Conservation (phyloP, 129 eudicot species). For the Heracleum sosnowskyi region DNA sequence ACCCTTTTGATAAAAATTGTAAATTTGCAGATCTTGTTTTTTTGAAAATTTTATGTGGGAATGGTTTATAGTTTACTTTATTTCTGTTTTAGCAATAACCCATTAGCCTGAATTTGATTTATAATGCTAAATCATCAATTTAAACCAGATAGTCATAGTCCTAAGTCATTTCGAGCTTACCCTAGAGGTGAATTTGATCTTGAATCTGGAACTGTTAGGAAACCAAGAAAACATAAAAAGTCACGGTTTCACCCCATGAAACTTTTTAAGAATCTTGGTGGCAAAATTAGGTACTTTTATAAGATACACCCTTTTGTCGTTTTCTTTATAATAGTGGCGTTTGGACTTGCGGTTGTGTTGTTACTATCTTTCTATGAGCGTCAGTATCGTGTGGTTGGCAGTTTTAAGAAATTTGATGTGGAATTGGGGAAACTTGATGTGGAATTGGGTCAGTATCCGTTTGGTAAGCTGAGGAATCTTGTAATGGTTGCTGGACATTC, state of each 20-base stretch:
- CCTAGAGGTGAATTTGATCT: slow-evolving; percentile 83
- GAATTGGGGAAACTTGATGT: slow-evolving; percentile 19
- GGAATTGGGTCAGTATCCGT: slow-evolving; percentile 38
- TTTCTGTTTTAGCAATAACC: neutral
- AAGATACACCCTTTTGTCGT: slow-evolving; percentile 60
- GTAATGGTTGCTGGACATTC: slow-evolving; percentile 99
- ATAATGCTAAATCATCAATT: slow-evolving; percentile 62
- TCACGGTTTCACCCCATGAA: slow-evolving; percentile 32
- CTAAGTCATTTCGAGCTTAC: slow-evolving; percentile 77
- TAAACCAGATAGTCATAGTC: slow-evolving; percentile 58
- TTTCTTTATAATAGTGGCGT: slow-evolving; percentile 40
- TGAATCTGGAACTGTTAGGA: slow-evolving; percentile 58
- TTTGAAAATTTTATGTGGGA: slow-evolving; percentile 10
- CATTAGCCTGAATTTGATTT: slow-evolving; percentile 11
- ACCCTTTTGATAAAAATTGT: neutral
- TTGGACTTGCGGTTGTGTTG: slow-evolving; percentile 47
- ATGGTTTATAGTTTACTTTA: slow-evolving; percentile 21
- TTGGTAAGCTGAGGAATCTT: slow-evolving; percentile 62
- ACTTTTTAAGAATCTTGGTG: slow-evolving; percentile 53
- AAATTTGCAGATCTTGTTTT: neutral
- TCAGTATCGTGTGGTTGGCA: slow-evolving; percentile 20
- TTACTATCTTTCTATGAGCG: slow-evolving; percentile 38
- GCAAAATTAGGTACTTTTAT: slow-evolving; percentile 42
- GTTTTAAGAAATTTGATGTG: slow-evolving; percentile 27
- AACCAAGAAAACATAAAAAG: slow-evolving; percentile 46